These are phyloP conservation scores for Saccharomyces hybrid DNA, from an alignment of 1,139 yeast genomes.

Conservation along the genomic window DNA sequence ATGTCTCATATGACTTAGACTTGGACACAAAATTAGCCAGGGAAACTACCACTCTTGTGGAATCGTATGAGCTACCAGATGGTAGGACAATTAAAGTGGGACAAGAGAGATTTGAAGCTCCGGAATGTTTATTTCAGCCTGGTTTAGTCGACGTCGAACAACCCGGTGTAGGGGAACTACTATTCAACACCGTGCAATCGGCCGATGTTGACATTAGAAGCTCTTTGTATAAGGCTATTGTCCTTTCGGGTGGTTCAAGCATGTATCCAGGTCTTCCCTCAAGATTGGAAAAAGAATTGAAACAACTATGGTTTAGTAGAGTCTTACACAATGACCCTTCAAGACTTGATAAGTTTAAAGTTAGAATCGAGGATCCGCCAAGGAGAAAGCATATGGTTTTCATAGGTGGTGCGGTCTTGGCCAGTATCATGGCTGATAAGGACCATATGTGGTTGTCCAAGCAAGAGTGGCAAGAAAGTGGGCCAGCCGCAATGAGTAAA, in stretches of 20 bases:
- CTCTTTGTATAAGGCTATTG: conserved; percentile 84
- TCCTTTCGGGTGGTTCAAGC: conserved; percentile 92
- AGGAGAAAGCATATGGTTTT: conserved; percentile 98
- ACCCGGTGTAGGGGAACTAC: conserved; percentile 90
- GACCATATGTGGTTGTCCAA: conserved; percentile 97
- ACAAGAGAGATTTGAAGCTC: conserved; percentile 94
- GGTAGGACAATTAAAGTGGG: conserved; percentile 93
- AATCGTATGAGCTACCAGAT: conserved; percentile 88
- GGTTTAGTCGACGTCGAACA: conserved; percentile 92
- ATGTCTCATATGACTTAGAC: conserved; percentile 88
- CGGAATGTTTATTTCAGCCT: conserved; percentile 97
- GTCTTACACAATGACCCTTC: conserved; percentile 84
- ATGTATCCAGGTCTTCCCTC: conserved; percentile 99
- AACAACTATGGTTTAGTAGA: conserved; percentile 89
- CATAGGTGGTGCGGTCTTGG: conserved; percentile 97
- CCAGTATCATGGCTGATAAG: conserved; percentile 96
- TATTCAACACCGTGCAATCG: conserved; percentile 85
- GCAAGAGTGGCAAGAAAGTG: conserved; percentile 97
- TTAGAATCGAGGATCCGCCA: conserved; percentile 97
- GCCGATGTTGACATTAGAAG: conserved; percentile 93
- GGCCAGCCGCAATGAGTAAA: conserved; percentile 72
- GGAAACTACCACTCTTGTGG: conserved; percentile 91
- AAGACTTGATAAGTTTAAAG: conserved; percentile 85
- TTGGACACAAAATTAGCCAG: conserved; percentile 81
- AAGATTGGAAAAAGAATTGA: conserved; percentile 87